These are phyloP conservation scores for Exophiala bonariae DNA, from an alignment of 2,329 filamentous ascomycete species.

Conservation along the genomic window DNA sequence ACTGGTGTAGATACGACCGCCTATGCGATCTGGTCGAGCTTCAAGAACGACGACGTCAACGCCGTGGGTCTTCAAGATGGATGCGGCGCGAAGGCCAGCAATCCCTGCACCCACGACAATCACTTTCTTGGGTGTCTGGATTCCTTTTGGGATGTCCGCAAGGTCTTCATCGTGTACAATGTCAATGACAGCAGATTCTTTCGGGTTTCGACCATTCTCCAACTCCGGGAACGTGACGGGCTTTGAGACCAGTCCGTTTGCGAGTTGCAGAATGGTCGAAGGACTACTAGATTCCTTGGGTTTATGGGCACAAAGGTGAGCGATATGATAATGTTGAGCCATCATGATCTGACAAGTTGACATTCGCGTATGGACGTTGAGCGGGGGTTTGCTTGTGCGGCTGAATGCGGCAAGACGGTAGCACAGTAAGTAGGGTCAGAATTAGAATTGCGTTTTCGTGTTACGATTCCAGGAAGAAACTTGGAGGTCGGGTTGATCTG, in stretches of 20 bases:
- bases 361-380: constrained; percentile 18
- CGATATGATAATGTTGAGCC: constrained; percentile 31
- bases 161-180: constrained; percentile 25
- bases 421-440: background rate
- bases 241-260: constrained; percentile 21
- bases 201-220: constrained; percentile 27
- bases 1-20: constrained; percentile 41
- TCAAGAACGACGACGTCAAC: constrained; percentile 38
- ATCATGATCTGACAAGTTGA: constrained; percentile 34
- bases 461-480: too few species aligned
- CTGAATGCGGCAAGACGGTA: background rate
- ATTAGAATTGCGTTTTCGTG: constrained; percentile 1
- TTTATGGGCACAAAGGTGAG: constrained; percentile 25
- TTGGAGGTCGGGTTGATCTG: too few species aligned
- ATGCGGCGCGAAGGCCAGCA: constrained; percentile 37
- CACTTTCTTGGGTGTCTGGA: constrained; percentile 28
- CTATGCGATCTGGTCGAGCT: constrained; percentile 36
- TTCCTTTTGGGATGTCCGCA: constrained; percentile 16
- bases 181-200: constrained; percentile 15
- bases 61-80: constrained; percentile 36
- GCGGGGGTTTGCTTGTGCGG: background rate
- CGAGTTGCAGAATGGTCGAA: constrained; percentile 28
- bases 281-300: constrained; percentile 30
- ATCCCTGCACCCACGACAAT: constrained; percentile 39
- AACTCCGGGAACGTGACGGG: constrained; percentile 22